phyloP scores from a whole-genome alignment of 495 filamentous ascomycete genomes.

The Thermochaetoides thermophila region DNA sequence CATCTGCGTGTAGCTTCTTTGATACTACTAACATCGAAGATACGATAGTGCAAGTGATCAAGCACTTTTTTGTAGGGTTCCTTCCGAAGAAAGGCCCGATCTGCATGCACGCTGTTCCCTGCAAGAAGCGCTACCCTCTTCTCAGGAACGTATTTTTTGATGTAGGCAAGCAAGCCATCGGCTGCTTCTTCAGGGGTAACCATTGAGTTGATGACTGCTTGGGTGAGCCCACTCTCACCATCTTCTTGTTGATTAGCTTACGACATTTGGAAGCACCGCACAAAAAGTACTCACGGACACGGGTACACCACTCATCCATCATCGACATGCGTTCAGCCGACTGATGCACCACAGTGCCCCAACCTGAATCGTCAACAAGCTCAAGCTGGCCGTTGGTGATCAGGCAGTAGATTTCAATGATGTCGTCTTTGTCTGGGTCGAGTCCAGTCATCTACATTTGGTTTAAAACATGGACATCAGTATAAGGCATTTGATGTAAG shows the following conservation, averaged over 20 bases:
- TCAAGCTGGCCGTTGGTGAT: constrained; percentile 70
- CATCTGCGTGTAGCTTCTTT: constrained; percentile 82
- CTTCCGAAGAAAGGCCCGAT: constrained; percentile 66
- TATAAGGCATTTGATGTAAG: too few species aligned
- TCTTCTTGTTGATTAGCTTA: constrained; percentile 18
- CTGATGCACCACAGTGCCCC: constrained; percentile 68
- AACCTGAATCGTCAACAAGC: constrained; percentile 61
- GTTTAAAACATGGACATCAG: too few species aligned
- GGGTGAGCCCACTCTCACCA: constrained; percentile 61
- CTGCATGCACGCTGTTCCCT: constrained; percentile 84
- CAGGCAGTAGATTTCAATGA: constrained; percentile 88
- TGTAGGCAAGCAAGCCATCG: constrained; percentile 57
- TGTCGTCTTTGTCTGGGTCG: constrained; percentile 58
- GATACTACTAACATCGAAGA: constrained; percentile 78
- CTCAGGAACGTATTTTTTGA: constrained; percentile 52
- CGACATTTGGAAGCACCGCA: background rate
- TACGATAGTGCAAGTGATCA: constrained; percentile 71
- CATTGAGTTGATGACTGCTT: constrained; percentile 56
- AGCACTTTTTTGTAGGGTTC: constrained; percentile 57
- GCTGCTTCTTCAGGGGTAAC: constrained; percentile 61
- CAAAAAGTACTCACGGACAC: constrained; percentile 12
- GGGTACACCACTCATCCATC: constrained; percentile 56
- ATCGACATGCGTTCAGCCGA: constrained; percentile 49
- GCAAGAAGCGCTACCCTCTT: constrained; percentile 56
- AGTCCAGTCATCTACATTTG: constrained; percentile 78